Evolutionary conservation across 2,329 filamentous ascomycete species (phyloP).

Genomic region (Talaromyces funiculosus): DNA sequence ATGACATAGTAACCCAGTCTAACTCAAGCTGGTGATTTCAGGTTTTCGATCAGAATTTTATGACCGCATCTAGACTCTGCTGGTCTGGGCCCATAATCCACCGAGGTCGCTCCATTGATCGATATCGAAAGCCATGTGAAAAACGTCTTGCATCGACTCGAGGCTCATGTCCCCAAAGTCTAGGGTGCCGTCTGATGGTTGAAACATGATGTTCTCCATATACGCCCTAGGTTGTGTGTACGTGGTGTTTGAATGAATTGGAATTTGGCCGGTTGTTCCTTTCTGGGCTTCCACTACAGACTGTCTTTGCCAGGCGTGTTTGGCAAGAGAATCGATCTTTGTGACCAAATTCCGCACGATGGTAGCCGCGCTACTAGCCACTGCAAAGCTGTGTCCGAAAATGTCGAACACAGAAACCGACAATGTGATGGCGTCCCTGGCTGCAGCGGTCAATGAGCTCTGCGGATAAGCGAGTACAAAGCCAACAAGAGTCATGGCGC

Average conservation of each 20-base stretch:
- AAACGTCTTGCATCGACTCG: constrained; percentile 7
- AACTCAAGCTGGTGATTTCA: not conserved
- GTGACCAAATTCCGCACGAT: constrained; percentile 26
- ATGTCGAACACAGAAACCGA: constrained; percentile 34
- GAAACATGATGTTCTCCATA: not conserved
- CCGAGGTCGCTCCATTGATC: constrained; percentile 8
- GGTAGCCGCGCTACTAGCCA: constrained; percentile 31
- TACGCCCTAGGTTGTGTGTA: not conserved
- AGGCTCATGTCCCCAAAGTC: constrained; percentile 3
- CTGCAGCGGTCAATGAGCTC: constrained; percentile 22
- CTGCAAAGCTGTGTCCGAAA: constrained; percentile 30
- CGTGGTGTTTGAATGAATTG: not conserved
- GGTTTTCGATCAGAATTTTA: not conserved
- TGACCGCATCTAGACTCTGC: not conserved
- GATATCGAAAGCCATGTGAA: constrained; percentile 10
- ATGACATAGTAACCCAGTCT: too few relatives aligned
- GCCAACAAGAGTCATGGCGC: constrained; percentile 37
- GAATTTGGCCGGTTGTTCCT: not conserved
- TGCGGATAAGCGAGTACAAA: constrained; percentile 38
- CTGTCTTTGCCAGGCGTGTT: constrained; percentile 9
- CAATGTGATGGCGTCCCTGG: constrained; percentile 30
- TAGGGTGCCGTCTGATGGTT: not conserved
- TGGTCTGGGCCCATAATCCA: not conserved
- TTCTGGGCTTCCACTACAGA: not conserved
- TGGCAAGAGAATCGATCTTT: constrained; percentile 25